Evolutionary conservation across 352 stramenopile genomes (phyloP), one percentile per base, ranked within the genome.

Genomic region (Sclerospora graminicola): DNA sequence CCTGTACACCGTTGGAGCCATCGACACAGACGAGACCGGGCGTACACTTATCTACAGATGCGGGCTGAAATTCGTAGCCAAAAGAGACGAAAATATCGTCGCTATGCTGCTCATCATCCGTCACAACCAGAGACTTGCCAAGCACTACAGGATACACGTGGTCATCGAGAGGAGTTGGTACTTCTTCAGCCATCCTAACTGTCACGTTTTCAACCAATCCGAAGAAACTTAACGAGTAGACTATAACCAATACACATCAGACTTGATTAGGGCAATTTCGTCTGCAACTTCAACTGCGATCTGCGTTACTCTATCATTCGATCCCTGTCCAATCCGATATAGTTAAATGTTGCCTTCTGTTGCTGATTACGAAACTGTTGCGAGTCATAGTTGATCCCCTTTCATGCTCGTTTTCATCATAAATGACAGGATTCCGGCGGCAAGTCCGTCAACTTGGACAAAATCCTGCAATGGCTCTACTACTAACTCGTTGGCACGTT

Each of bases 41-140:
- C 27, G 70, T 64, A 21, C 50, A 60, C 27, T 71, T 74, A 56
- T 92, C 73, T 5, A 90, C 65, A 0, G 81, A 92, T 15, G 81
- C 81, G 8, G 81, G 78, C 42, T 83, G 79, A 45, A 92, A 92
- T 43, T 92, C 78, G 47, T 92, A 92, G 18, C 80, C 64, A 44
- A 92, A 89, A 5, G 78, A 66, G 32, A 60, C 50, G 21, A 63
- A 69, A 16, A 79, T 66, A 9, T 69, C 66, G 5, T 65, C 46
- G 7, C 34, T 36, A 5, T 23, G 38, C n/a, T 57, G 35, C 1
- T 41, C 33, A n/a, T 41, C 45, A 0, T 38, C 30, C 21, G 29
- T 9, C 6, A 47, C 40, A 3, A 50, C 20, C 24, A 89, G 38
- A 21, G 76, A 86, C 9, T 33, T 32, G 1, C 76, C 76, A 4